Evolutionary conservation across 176 grass and related monocot genomes (phyloP), one percentile per base, ranked within the genome.

Genomic region (Triticum turgidum): DNA sequence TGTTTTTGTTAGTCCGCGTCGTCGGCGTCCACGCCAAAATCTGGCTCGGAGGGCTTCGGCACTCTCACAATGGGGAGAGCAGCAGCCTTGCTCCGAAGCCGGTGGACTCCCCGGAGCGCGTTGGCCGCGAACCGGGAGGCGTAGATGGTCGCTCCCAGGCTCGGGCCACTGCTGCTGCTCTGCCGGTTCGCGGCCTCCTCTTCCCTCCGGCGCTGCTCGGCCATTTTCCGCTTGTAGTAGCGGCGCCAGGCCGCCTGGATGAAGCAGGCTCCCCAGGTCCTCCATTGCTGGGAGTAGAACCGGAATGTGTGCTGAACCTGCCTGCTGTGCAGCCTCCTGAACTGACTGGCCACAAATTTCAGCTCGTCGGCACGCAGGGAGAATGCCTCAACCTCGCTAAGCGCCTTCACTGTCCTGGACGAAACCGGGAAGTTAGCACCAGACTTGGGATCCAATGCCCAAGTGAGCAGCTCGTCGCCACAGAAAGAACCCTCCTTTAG

Each of bases 261-360:
- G 80, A 98, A 95, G 74, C 93, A 94, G 12, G 89, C 96, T 5
- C 78, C 93, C 96, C 96, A 98, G 0, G 96, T 95, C 67, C 91
- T 94, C 96, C 96, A 98, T 6, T 91, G 86, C 81, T 98, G 93
- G 2, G 96, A 98, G 59, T 98, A 93, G 62, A 95, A 95, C 25
- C 93, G 71, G 78, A 95, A 98, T 18, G 96, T 98, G 84, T 95
- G 96, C 80, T 98, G 93, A 52, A 98, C 86, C 58, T 98, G 96
- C 76, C 92, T 88, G 62, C 93, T 95, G 61, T 98, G 96, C 13
- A 98, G 87, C 56, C 93, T 89, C 82, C 96, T 98, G 89, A 98
- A 98, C 79, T 98, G 96, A 81, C 92, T 91, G 62, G 96, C 96
- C 69, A 98, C 93, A 1, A 96, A 98, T 78, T 94, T 98, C 52